Conservation (phyloP, 108 stramenopile species). For the Cyclotella kingstonii region DNA sequence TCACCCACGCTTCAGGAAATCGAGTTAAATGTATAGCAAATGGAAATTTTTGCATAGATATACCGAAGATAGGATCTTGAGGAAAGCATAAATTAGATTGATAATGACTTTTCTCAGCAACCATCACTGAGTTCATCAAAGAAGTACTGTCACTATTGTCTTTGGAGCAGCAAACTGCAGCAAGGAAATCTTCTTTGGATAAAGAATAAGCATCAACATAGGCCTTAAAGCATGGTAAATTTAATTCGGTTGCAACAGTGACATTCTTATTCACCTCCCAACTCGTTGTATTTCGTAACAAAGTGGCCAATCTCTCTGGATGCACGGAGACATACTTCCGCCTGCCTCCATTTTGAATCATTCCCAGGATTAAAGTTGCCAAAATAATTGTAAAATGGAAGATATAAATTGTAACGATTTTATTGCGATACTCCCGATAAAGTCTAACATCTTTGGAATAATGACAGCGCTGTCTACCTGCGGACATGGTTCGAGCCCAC, state of each 20-base stretch:
- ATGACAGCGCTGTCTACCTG: neutral
- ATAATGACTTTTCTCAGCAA: slow-evolving; percentile 1
- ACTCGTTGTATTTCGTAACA: neutral
- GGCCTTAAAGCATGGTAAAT: slow-evolving; percentile 46
- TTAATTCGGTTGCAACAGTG: neutral
- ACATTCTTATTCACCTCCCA: neutral
- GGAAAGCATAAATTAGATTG: slow-evolving; percentile 37
- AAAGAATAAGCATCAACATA: slow-evolving; percentile 67
- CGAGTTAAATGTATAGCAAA: slow-evolving; percentile 57
- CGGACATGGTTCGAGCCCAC: too few species aligned
- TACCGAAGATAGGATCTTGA: slow-evolving; percentile 17
- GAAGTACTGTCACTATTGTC: too few species aligned
- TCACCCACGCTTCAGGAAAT: slow-evolving; percentile 75
- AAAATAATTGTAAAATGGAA: slow-evolving; percentile 8
- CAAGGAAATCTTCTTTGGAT: slow-evolving; percentile 43
- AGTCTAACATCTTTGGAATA: neutral
- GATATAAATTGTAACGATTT: slow-evolving; percentile 5
- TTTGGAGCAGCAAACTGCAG: slow-evolving; percentile 55
- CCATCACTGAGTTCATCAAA: too few species aligned
- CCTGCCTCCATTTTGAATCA: slow-evolving; percentile 34
- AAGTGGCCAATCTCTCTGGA: slow-evolving; percentile 14
- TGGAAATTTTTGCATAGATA: slow-evolving; percentile 28
- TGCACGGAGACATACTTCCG: slow-evolving; percentile 69
- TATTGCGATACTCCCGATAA: neutral
- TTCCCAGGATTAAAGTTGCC: slow-evolving; percentile 12